A percentile compares a stretch with the other conserved stretches of the same genome.
phyloP scores from a whole-genome alignment of 257 asterid genomes.

The Catharanthus roseus region DNA sequence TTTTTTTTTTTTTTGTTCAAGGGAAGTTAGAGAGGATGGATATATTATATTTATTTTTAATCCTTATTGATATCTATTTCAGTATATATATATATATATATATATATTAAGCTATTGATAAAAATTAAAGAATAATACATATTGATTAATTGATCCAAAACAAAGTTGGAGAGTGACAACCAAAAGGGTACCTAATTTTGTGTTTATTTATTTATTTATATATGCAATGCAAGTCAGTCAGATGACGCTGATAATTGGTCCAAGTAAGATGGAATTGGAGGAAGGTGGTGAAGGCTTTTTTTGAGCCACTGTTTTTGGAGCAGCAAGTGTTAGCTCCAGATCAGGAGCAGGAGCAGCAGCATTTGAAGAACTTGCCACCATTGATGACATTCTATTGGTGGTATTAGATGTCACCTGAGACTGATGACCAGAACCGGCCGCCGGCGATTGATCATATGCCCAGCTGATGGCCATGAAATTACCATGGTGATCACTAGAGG shows the following conservation, averaged over 20 bases:
- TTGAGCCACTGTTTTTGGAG: slow-evolving; percentile 28
- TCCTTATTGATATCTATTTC: too few species aligned
- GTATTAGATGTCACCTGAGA: slow-evolving; percentile 1
- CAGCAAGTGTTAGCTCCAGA: slow-evolving; percentile 51
- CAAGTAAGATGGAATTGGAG: slow-evolving; percentile 31
- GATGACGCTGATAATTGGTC: slow-evolving; percentile 36
- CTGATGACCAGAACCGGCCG: slow-evolving; percentile 1
- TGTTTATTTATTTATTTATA: not conserved
- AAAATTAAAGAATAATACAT: too few species aligned
- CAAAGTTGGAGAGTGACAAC: too few species aligned
- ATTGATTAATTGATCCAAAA: too few species aligned
- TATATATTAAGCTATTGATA: too few species aligned
- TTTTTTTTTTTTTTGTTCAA: too few species aligned
- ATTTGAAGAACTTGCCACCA: slow-evolving; percentile 7
- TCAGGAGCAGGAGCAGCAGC: slow-evolving; percentile 26
- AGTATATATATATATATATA: too few species aligned
- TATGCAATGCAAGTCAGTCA: slow-evolving; percentile 25
- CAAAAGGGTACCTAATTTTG: not conserved
- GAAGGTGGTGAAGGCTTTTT: slow-evolving; percentile 11
- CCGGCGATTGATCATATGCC: slow-evolving; percentile 10
- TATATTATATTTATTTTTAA: too few species aligned
- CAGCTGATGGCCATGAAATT: slow-evolving; percentile 15
- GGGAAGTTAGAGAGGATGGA: too few species aligned
- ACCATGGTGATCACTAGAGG: too few species aligned
- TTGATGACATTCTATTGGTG: not conserved